These are phyloP conservation scores for Coniosporium apollinis DNA, from an alignment of 495 filamentous ascomycete species.

Conservation along the genomic window DNA sequence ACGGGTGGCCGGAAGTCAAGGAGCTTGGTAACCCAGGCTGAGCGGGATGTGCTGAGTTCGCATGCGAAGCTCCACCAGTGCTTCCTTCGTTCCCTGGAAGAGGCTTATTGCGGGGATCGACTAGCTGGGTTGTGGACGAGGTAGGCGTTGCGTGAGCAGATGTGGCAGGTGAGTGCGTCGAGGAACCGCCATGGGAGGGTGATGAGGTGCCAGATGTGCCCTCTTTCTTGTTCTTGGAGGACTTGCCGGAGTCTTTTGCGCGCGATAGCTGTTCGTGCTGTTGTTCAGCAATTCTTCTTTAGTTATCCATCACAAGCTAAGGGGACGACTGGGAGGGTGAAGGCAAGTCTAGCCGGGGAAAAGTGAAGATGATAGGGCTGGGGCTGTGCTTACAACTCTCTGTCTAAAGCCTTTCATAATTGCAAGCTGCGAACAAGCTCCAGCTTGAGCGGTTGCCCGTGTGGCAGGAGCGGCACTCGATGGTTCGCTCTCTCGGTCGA, in stretches of 20 bases:
- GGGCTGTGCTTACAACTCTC: slow-evolving; percentile 90
- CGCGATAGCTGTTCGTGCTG: slow-evolving; percentile 84
- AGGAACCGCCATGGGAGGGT: slow-evolving; percentile 44
- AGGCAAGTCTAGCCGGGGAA: too few relatives aligned
- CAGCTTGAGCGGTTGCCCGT: slow-evolving; percentile 1
- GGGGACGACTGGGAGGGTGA: slow-evolving; percentile 13
- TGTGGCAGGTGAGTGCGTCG: slow-evolving; percentile 42
- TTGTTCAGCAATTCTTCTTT: slow-evolving; percentile 11
- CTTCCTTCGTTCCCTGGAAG: slow-evolving; percentile 51
- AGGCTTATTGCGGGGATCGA: slow-evolving; percentile 70
- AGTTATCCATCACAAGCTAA: slow-evolving; percentile 9
- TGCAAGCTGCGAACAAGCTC: too few relatives aligned
- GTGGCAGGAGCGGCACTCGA: too few relatives aligned
- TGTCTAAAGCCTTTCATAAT: slow-evolving; percentile 93
- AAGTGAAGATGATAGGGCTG: too few relatives aligned
- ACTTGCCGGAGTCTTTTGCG: slow-evolving; percentile 80
- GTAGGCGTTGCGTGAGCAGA: slow-evolving; percentile 40
- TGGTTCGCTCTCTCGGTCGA: too few relatives aligned
- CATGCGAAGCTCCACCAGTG: slow-evolving; percentile 28
- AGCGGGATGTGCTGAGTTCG: slow-evolving; percentile 24
- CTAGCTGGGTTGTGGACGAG: slow-evolving; percentile 74
- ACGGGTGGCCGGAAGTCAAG: slow-evolving; percentile 20
- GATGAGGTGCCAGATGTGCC: slow-evolving; percentile 62
- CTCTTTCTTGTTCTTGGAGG: slow-evolving; percentile 83
- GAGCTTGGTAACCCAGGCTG: slow-evolving; percentile 26